Base-by-base conservation (phyloP, 208 protist genomes). In the Trypanosoma platydactyli region DNA sequence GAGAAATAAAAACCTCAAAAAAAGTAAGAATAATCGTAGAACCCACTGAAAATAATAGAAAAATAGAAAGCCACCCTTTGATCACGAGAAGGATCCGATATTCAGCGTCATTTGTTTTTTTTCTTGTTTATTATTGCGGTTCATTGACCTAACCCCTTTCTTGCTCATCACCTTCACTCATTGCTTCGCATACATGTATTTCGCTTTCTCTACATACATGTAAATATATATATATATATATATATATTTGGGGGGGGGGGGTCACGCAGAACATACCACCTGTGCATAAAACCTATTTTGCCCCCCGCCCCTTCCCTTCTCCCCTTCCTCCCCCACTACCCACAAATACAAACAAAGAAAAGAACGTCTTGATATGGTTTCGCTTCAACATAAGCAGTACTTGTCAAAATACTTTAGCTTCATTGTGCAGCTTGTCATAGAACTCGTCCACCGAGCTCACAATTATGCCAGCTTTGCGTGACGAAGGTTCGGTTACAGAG, bases 401-500 rank as follows among this genome's bases (percentile, higher is more conserved):
- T n/a, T 6, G 16, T 80, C 84, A 97, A 53, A 95, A 38, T 12
- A 94, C 86, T 71, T 94, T 96, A 3, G 89, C 94, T 72, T 97
- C 91, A 73, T 93, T 94, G 68, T 90, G 92, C 24, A 98, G 83
- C 76, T 97, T 97, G 49, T 92, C 79, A 54, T 95, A 81, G 25
- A 98, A 81, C 59, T 98, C 92, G 25, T 97, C 92, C 6, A 94
- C 86, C 3, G 76, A 84, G 73, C 86, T 95, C 16, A 98, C 93
- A 68, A 89, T 95, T n/a, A 93, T 80, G 38, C 94, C 93, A 6
- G 80, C 94, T 70, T 95, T 82, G 40, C 94, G 86, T 4, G 65
- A 49, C 3, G 77, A 60, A 15, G 97, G 97, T 54, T 98, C 92
- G 7, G 68, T 73, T 24, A 98, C 90, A 1, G 67, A 62, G 48